These are phyloP conservation scores for Cylindrotheca fusiformis DNA, from an alignment of 108 stramenopile species.

Conservation along the genomic window DNA sequence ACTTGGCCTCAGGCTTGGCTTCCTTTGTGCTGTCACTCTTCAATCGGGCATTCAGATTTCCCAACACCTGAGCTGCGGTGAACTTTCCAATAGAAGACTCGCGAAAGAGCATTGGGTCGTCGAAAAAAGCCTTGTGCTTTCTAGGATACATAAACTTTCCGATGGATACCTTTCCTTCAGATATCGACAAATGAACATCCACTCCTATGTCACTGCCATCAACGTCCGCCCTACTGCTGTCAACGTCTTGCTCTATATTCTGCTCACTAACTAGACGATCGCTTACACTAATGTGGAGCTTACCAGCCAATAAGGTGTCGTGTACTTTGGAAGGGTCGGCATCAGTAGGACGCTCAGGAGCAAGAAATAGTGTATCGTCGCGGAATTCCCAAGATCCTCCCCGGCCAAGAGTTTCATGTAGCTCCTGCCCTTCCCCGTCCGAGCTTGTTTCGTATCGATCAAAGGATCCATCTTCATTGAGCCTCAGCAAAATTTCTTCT, in stretches of 20 bases:
- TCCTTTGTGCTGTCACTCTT: constrained; percentile 3
- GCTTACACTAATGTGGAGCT: constrained; percentile 4
- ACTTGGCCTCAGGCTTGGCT: constrained; percentile 5
- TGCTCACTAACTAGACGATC: neutral
- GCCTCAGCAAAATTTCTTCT: constrained; percentile 12
- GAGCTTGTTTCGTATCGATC: constrained; percentile 12
- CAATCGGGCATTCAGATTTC: constrained; percentile 12
- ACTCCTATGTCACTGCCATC: neutral
- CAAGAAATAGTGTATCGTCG: constrained; percentile 16
- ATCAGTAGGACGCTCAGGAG: constrained; percentile 11
- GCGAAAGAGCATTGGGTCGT: constrained; percentile 20
- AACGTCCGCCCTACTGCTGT: neutral
- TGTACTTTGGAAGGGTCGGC: constrained; percentile 9
- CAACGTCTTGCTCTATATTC: neutral
- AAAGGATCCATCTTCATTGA: constrained; percentile 24
- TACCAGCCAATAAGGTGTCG: constrained; percentile 16
- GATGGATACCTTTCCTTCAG: constrained; percentile 10
- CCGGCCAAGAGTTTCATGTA: constrained; percentile 5
- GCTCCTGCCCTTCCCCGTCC: neutral
- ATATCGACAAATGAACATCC: constrained; percentile 21
- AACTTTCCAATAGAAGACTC: constrained; percentile 10
- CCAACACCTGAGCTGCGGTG: constrained; percentile 12
- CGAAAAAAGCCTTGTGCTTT: constrained; percentile 26
- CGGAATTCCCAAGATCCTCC: constrained; percentile 23
- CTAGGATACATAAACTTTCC: constrained; percentile 30